phyloP scores from a whole-genome alignment of 345 rosid genomes.

The Salix purpurea region DNA sequence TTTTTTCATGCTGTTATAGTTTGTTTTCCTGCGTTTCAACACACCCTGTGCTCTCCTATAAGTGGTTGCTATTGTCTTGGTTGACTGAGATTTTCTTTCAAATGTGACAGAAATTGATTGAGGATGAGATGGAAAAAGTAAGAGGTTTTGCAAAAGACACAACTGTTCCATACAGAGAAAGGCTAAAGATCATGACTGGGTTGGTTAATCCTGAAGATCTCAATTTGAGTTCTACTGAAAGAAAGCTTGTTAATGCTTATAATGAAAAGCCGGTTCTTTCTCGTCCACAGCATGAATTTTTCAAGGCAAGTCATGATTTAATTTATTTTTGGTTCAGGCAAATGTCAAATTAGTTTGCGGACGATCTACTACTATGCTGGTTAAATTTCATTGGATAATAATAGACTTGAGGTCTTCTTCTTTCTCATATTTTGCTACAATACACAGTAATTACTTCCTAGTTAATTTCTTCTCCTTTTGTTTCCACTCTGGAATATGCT shows the following conservation, averaged over 20 bases:
- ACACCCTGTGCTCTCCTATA: neutral
- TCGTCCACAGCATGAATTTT: constrained; percentile 91
- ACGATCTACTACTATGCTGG: too few relatives aligned
- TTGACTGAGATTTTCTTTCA: neutral
- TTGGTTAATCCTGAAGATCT: constrained; percentile 81
- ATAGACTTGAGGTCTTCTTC: too few relatives aligned
- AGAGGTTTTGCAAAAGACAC: constrained; percentile 83
- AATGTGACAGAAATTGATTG: constrained; percentile 57
- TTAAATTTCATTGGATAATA: too few relatives aligned
- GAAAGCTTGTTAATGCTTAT: constrained; percentile 71
- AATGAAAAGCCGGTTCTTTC: constrained; percentile 94
- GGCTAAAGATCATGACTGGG: constrained; percentile 86
- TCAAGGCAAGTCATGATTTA: constrained; percentile 35
- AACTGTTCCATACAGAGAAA: constrained; percentile 70
- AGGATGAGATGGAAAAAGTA: constrained; percentile 80
- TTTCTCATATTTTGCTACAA: too few relatives aligned
- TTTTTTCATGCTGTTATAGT: too few relatives aligned
- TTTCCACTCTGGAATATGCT: too few relatives aligned
- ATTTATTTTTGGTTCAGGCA: neutral
- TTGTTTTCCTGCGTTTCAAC: too few relatives aligned
- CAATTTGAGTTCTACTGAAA: constrained; percentile 68
- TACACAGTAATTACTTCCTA: too few relatives aligned
- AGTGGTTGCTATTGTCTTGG: neutral
- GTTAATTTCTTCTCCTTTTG: too few relatives aligned
- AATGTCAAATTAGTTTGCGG: neutral